Evolutionary conservation across 495 filamentous ascomycete species (phyloP), one percentile per base, ranked within the genome.

Genomic region (Podospora anserina): DNA sequence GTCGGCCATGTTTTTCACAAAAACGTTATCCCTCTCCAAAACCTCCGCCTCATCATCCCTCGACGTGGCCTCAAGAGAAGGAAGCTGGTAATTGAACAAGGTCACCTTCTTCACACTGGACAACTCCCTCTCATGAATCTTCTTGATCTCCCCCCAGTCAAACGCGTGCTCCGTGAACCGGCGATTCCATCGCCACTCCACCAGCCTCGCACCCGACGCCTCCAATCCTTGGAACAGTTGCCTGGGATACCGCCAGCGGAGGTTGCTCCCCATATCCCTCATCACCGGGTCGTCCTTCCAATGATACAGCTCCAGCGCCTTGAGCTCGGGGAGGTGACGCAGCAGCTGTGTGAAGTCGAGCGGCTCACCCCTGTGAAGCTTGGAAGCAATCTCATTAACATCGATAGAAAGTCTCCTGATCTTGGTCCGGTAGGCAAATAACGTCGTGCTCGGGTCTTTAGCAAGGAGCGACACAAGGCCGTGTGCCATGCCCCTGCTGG

Each of bases 161-260:
- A 80, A 70, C n/a, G 75, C 75, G 1, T 81, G 78, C 9, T 85
- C 82, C 68, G 85, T 82, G 59, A 91, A 81, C n/a, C 88, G 84
- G 44, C 85, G 78, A 71, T 91, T 94, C 92, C 93, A 96, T 39
- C 87, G 88, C 90, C 91, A 97, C 64, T 83, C 87, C 34, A 79
- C 82, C 32, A 96, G 85, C 49, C 74, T 74, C 28, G 64, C 15
- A 15, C 23, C 30, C 1, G 44, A 59, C 32, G 65, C 65, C 6
- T 79, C 75, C 34, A 92, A 79, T 1, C 85, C 81, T 0, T 83
- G 71, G 67, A 94, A 88, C 0, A 96, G 71, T 0, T 76, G 68
- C 4, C 83, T 74, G 18, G 89, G 85, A 72, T 92, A 92, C 16
- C 71, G 78, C 88, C 88, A 93, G 71, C 87, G 90, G 16, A 85